Evolutionary conservation across 2,329 filamentous ascomycete genomes (phyloP).

Genomic region (Penicillium fuscoglaucum): DNA sequence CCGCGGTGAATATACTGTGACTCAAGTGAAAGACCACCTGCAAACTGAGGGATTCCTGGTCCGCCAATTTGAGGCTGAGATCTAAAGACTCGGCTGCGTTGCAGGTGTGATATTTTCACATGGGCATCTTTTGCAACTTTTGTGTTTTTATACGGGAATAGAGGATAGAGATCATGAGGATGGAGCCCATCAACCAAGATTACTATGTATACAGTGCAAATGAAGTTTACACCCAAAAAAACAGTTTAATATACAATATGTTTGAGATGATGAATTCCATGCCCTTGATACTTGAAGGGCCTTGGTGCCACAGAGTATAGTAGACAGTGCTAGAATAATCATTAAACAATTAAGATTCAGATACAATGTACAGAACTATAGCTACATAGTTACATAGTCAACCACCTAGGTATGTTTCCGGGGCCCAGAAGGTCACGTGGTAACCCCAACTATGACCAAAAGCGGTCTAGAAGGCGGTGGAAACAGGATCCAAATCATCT

Average conservation of each 20-base stretch:
- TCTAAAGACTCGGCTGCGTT: constrained; percentile 6
- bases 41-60: constrained; percentile 70
- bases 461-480: constrained; percentile 21
- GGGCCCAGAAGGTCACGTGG: not conserved
- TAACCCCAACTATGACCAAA: not conserved
- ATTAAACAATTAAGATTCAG: not conserved
- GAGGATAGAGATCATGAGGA: constrained; percentile 1
- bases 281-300: not conserved
- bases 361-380: not conserved
- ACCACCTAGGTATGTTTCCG: not conserved
- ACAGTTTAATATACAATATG: not conserved
- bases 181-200: not conserved
- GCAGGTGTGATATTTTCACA: not conserved
- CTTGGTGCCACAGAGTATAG: not conserved
- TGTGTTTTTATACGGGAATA: not conserved
- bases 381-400: too few species aligned
- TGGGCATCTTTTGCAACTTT: not conserved
- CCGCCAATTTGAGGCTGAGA: constrained; percentile 67
- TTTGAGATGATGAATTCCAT: not conserved
- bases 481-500: constrained; percentile 5
- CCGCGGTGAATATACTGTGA: constrained; percentile 89
- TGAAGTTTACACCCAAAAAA: too few species aligned
- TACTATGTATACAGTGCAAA: not conserved
- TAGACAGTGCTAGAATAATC: not conserved
- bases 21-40: constrained; percentile 86